A percentile compares a stretch with the other conserved stretches of the same genome.
phyloP scores from a whole-genome alignment of 2,329 filamentous ascomycete species.

The Calonectria fujianensis region DNA sequence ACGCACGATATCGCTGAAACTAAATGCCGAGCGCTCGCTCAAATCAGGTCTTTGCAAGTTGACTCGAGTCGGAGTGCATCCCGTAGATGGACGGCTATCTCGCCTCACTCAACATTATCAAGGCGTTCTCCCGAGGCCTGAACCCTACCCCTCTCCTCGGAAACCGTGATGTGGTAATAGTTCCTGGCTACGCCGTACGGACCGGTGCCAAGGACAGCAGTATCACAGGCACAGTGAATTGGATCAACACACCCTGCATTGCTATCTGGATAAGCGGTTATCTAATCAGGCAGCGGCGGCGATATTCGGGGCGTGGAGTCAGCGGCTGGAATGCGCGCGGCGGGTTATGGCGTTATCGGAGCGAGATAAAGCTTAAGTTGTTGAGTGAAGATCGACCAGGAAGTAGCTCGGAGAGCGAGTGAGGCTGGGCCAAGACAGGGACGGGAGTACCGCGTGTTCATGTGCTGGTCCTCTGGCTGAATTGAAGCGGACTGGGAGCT shows the following conservation, averaged over 20 bases:
- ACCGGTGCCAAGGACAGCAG: slow-evolving; percentile 1
- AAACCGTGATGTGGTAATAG: slow-evolving; percentile 7
- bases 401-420: slow-evolving; percentile 39
- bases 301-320: slow-evolving; percentile 17
- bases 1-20: not conserved
- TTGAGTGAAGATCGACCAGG: slow-evolving; percentile 36
- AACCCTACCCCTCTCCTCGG: slow-evolving; percentile 3
- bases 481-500: slow-evolving; percentile 12
- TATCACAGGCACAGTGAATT: not conserved
- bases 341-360: slow-evolving; percentile 55
- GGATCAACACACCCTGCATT: slow-evolving; percentile 16
- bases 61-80: not conserved
- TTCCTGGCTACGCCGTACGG: not conserved
- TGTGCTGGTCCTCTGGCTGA: not conserved
- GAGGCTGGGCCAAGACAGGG: slow-evolving; percentile 23
- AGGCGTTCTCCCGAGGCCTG: not conserved
- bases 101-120: slow-evolving; percentile 10
- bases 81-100: slow-evolving; percentile 12
- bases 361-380: slow-evolving; percentile 48
- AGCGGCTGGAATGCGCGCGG: slow-evolving; percentile 48
- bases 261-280: slow-evolving; percentile 17
- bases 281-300: slow-evolving; percentile 23
- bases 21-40: slow-evolving; percentile 1
- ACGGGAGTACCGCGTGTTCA: slow-evolving; percentile 1
- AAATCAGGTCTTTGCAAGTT: slow-evolving; percentile 11